Evolutionary conservation across 495 filamentous ascomycete genomes (phyloP).

Genomic region (Aspergillus saccharolyticus): DNA sequence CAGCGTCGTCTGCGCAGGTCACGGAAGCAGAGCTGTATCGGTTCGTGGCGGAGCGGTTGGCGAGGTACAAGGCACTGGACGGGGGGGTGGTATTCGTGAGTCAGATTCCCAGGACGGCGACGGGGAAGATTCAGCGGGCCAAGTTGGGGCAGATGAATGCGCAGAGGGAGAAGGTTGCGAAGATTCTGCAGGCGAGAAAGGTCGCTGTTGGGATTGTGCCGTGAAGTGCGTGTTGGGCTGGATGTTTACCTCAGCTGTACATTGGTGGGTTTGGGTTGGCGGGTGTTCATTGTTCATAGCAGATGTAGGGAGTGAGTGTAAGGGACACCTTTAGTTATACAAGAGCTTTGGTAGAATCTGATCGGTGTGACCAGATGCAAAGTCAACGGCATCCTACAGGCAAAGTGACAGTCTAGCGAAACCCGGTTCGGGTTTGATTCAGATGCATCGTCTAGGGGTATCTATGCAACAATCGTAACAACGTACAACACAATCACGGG

Average conservation of each 20-base stretch:
- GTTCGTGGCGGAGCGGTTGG: constrained; percentile 52
- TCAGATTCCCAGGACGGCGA: constrained; percentile 64
- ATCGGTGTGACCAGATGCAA: too few species aligned
- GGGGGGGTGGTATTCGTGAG: constrained; percentile 66
- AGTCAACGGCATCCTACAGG: too few species aligned
- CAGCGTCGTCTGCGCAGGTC: constrained; percentile 22
- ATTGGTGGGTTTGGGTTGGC: too few species aligned
- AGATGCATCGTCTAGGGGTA: not conserved
- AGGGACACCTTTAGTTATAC: too few species aligned
- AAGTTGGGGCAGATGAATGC: constrained; percentile 33
- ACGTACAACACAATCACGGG: constrained; percentile 11
- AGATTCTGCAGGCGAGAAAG: constrained; percentile 2
- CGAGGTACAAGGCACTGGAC: constrained; percentile 59
- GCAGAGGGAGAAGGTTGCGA: constrained; percentile 21
- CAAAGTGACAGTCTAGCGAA: not conserved
- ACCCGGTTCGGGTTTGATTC: not conserved
- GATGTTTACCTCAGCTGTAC: too few species aligned
- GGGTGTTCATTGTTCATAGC: too few species aligned
- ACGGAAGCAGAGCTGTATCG: constrained; percentile 54
- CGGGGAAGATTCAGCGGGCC: constrained; percentile 66
- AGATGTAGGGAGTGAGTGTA: too few species aligned
- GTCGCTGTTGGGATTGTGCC: not conserved
- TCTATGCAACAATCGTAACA: constrained; percentile 3
- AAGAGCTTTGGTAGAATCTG: too few species aligned
- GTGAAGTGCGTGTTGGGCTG: not conserved